These are phyloP conservation scores for Hymenoscyphus linearis DNA, from an alignment of 2,329 filamentous ascomycete species.

Conservation along the genomic window DNA sequence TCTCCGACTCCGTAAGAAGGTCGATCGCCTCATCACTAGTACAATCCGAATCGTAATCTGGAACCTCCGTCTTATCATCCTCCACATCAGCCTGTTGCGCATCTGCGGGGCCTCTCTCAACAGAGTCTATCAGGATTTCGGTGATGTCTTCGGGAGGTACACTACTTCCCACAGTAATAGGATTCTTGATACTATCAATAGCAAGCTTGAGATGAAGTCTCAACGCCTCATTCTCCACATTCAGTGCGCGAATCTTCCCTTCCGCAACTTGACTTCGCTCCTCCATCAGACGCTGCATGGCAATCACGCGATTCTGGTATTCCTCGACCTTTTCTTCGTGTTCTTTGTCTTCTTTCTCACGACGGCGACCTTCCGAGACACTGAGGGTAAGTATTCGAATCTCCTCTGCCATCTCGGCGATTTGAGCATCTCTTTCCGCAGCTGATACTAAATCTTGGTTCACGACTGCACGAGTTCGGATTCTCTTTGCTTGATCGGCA, in stretches of 20 bases:
- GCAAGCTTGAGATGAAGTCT: slow-evolving; percentile 84
- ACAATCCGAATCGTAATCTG: slow-evolving; percentile 51
- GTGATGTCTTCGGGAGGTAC: background rate
- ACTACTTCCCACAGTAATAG: slow-evolving; percentile 56
- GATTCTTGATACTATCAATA: slow-evolving; percentile 81
- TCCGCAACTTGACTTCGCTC: slow-evolving; percentile 86
- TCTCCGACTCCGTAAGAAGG: slow-evolving; percentile 31
- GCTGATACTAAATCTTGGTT: slow-evolving; percentile 93
- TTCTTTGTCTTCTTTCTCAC: slow-evolving; percentile 63
- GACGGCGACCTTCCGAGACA: slow-evolving; percentile 57
- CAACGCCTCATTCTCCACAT: slow-evolving; percentile 85
- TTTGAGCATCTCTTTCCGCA: slow-evolving; percentile 90
- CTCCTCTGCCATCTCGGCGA: slow-evolving; percentile 89
- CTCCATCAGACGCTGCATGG: slow-evolving; percentile 95
- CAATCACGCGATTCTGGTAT: slow-evolving; percentile 83
- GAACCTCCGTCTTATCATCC: slow-evolving; percentile 24
- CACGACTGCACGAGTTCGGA: slow-evolving; percentile 87
- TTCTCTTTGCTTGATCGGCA: slow-evolving; percentile 95
- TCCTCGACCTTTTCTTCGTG: slow-evolving; percentile 85
- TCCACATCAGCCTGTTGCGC: background rate
- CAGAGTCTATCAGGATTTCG: background rate
- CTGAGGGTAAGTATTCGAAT: slow-evolving; percentile 81
- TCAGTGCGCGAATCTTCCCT: slow-evolving; percentile 85
- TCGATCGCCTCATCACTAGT: slow-evolving; percentile 46
- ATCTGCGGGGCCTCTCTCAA: background rate